phyloP scores from a whole-genome alignment of 2,329 filamentous ascomycete genomes.

The Ophiostoma sp. region DNA sequence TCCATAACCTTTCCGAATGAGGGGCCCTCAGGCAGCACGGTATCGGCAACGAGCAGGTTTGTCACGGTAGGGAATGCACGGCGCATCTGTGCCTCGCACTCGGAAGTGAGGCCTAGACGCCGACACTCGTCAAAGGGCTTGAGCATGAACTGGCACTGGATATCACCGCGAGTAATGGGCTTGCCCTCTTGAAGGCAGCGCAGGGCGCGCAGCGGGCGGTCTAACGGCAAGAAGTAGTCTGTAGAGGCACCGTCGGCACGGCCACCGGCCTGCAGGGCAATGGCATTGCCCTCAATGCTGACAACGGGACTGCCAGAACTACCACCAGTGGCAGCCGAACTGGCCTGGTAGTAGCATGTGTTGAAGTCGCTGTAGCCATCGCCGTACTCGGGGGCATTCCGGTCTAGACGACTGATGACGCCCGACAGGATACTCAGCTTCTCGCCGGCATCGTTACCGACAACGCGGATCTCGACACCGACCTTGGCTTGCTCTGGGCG shows the following conservation, averaged over 20 bases:
- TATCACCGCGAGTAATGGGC: constrained; percentile 82
- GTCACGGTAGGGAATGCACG: constrained; percentile 85
- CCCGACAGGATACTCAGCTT: constrained; percentile 97
- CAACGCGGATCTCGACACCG: constrained; percentile 89
- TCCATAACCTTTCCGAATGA: constrained; percentile 84
- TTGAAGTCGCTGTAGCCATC: constrained; percentile 99
- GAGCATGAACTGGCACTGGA: constrained; percentile 93
- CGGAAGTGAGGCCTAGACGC: constrained; percentile 73
- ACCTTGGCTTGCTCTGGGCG: constrained; percentile 85
- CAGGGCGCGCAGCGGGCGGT: constrained; percentile 81
- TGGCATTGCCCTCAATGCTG: constrained; percentile 85
- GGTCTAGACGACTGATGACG: constrained; percentile 90
- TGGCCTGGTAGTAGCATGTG: constrained; percentile 93
- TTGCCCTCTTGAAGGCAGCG: constrained; percentile 74
- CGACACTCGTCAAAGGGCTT: constrained; percentile 98
- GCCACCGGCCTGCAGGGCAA: constrained; percentile 90
- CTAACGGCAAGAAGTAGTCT: constrained; percentile 92
- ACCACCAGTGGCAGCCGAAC: constrained; percentile 90
- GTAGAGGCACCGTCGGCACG: constrained; percentile 92
- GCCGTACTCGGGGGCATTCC: constrained; percentile 95
- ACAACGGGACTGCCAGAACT: constrained; percentile 98
- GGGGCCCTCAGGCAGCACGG: constrained; percentile 84
- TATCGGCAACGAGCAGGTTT: constrained; percentile 94
- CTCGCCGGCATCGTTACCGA: constrained; percentile 97
- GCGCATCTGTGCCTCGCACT: constrained; percentile 82